Evolutionary conservation across 225 moss, liverwort and hornwort genomes (phyloP).

Genomic region (Climacium dendroides): DNA sequence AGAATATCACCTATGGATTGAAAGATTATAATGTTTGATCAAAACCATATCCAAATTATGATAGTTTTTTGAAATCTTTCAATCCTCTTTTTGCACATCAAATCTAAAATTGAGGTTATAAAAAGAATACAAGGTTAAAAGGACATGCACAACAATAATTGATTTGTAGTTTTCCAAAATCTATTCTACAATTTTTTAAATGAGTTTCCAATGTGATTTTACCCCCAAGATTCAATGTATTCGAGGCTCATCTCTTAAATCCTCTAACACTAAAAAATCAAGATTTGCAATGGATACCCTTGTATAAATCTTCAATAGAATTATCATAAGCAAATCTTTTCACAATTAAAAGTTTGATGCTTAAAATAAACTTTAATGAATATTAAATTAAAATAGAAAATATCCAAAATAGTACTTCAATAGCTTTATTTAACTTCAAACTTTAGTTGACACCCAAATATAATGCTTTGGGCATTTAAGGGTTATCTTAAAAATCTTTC

Average conservation of each 20-base stretch:
- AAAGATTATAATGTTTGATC: not conserved
- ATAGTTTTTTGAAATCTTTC: not conserved
- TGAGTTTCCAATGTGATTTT: not conserved
- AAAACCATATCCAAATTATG: too few relatives aligned
- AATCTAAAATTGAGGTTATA: too few relatives aligned
- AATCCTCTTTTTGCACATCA: too few relatives aligned
- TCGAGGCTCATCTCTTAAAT: not conserved
- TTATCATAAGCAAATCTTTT: not conserved
- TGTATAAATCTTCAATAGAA: not conserved
- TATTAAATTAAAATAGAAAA: not conserved
- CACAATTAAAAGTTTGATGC: not conserved
- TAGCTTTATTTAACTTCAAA: not conserved
- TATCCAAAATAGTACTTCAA: not conserved
- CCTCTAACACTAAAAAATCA: not conserved
- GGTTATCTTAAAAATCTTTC: fast-evolving
- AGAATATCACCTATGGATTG: not conserved
- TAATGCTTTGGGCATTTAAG: not conserved
- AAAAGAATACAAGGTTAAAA: not conserved
- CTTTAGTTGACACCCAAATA: not conserved
- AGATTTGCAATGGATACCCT: not conserved
- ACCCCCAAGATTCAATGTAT: fast-evolving
- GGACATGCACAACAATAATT: fast-evolving
- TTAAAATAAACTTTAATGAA: not conserved
- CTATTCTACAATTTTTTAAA: not conserved
- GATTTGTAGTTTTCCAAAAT: not conserved